These are phyloP conservation scores for Tuber magnatum DNA, from an alignment of 495 filamentous ascomycete species.

Conservation along the genomic window DNA sequence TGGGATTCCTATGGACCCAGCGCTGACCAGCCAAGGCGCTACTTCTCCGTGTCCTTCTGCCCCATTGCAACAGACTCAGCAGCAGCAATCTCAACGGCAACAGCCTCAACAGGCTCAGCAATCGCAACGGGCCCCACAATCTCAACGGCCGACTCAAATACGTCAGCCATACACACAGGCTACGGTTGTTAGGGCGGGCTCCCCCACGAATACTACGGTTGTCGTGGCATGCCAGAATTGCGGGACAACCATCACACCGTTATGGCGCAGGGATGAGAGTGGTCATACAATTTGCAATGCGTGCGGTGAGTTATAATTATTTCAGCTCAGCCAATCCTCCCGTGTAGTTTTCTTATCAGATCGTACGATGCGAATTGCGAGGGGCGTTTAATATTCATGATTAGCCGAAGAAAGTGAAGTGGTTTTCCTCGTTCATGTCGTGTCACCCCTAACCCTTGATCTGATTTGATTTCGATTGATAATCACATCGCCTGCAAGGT, in stretches of 20 bases:
- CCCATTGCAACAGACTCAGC: conserved; percentile 28
- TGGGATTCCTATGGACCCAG: conserved; percentile 29
- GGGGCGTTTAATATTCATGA: conserved; percentile 5
- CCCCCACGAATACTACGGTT: conserved; percentile 55
- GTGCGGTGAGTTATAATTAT: conserved; percentile 63
- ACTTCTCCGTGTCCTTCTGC: conserved; percentile 44
- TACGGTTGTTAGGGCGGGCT: conserved; percentile 35
- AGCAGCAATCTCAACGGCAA: conserved; percentile 12
- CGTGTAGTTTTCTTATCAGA: conserved; percentile 33
- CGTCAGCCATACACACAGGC: conserved; percentile 21
- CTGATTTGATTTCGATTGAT: conserved; percentile 40
- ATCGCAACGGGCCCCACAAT: conserved; percentile 16
- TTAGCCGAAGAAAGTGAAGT: conserved; percentile 25
- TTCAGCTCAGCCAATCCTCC: conserved; percentile 3
- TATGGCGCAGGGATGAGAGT: conserved; percentile 91
- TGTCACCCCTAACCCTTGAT: conserved; percentile 28
- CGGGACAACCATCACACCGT: conserved; percentile 88
- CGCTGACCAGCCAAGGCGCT: conserved; percentile 24
- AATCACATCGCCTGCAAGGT: conserved; percentile 12
- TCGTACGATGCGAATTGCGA: conserved; percentile 33
- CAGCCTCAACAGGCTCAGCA: conserved; percentile 19
- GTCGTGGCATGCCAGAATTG: conserved; percentile 96
- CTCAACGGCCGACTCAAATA: conserved; percentile 21
- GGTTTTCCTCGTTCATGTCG: conserved; percentile 14
- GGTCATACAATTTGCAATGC: conserved; percentile 98